Percentiles rank a stretch among this genome's conserved stretches.
phyloP scores from a whole-genome alignment of 2,329 filamentous ascomycete species.

The Capronia epimyces region DNA sequence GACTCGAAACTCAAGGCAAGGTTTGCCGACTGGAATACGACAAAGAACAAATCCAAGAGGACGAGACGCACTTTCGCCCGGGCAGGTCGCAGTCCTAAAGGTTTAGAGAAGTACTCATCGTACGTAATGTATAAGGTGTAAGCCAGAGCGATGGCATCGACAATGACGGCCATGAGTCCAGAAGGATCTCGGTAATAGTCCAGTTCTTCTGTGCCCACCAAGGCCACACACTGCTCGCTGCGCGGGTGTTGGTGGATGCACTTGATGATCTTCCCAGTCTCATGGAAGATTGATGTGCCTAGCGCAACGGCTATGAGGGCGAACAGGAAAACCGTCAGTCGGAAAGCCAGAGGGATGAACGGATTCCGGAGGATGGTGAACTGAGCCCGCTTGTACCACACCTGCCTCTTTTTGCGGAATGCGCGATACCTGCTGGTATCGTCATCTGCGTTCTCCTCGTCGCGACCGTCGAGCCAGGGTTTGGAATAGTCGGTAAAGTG shows the following conservation, averaged over 20 bases:
- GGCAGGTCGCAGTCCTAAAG: constrained; percentile 76
- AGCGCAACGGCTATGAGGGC: constrained; percentile 76
- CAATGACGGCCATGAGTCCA: constrained; percentile 78
- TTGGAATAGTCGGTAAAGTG: constrained; percentile 43
- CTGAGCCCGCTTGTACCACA: constrained; percentile 58
- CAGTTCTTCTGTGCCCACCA: constrained; percentile 15
- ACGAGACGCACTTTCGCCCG: constrained; percentile 84
- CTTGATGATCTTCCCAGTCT: constrained; percentile 41
- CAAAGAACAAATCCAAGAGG: constrained; percentile 88
- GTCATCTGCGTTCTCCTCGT: constrained; percentile 48
- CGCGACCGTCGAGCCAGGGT: constrained; percentile 49
- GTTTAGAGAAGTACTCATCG: constrained; percentile 93
- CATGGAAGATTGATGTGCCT: constrained; percentile 65
- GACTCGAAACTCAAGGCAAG: constrained; percentile 83
- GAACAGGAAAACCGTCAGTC: constrained; percentile 74
- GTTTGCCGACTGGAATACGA: constrained; percentile 94
- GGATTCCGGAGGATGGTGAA: constrained; percentile 69
- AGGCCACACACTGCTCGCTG: constrained; percentile 3
- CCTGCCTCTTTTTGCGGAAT: constrained; percentile 48
- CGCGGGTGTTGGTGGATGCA: constrained; percentile 27
- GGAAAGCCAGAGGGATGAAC: constrained; percentile 77
- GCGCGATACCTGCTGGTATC: constrained; percentile 45
- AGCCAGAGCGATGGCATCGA: constrained; percentile 81
- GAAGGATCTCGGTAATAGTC: constrained; percentile 60
- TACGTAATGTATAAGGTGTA: constrained; percentile 92